Percentiles rank a stretch among this genome's conserved stretches.
Evolutionary conservation across 2,329 filamentous ascomycete genomes (phyloP).

Genomic region (Ceratocystis destructans): DNA sequence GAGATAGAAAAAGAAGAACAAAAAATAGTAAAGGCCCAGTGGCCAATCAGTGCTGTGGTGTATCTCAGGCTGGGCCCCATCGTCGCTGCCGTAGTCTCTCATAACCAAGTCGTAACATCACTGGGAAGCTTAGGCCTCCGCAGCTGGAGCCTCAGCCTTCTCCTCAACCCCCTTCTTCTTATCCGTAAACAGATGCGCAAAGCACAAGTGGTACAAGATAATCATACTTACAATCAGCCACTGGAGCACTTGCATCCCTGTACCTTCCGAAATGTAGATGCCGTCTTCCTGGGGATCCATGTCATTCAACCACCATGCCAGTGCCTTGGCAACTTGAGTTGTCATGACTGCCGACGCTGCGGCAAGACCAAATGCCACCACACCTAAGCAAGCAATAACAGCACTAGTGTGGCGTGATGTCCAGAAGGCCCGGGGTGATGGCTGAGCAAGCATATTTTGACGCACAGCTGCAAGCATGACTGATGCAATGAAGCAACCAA

Average conservation of each 20-base stretch:
- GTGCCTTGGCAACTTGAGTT: constrained; percentile 15
- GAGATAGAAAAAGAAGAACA: background rate
- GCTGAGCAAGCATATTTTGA: constrained; percentile 17
- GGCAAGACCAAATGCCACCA: constrained; percentile 17
- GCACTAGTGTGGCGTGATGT: constrained; percentile 15
- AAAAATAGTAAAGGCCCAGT: background rate
- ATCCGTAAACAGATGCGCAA: constrained; percentile 16
- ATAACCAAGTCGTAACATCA: background rate
- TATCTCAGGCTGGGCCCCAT: background rate
- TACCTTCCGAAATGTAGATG: constrained; percentile 10
- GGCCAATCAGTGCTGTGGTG: background rate
- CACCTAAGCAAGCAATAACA: constrained; percentile 11
- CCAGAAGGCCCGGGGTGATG: constrained; percentile 13
- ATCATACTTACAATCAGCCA: constrained; percentile 18
- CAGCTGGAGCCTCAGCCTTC: background rate
- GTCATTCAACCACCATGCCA: constrained; percentile 18
- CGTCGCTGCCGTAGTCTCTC: background rate
- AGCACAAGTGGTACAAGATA: constrained; percentile 18
- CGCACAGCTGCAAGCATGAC: constrained; percentile 17
- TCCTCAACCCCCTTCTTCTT: constrained; percentile 12
- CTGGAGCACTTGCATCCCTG: constrained; percentile 16
- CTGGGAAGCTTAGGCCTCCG: background rate
- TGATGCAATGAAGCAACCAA: constrained; percentile 16
- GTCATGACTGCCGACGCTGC: constrained; percentile 17
- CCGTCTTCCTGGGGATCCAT: constrained; percentile 7